Conservation (phyloP, 306 rosid genomes). For the Lupinus albus region DNA sequence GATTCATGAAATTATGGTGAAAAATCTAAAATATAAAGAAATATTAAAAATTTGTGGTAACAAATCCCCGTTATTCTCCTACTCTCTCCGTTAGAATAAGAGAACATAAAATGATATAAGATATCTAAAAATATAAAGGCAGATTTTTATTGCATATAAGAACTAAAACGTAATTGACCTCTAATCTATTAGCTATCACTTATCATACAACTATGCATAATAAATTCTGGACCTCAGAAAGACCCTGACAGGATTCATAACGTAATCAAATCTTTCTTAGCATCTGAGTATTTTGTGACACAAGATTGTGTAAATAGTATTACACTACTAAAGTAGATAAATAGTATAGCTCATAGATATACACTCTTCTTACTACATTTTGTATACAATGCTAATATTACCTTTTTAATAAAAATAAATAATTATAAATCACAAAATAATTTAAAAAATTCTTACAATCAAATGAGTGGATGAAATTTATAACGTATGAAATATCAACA, state of each 20-base stretch:
- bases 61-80: no score
- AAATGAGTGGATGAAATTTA: not conserved
- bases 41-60: no score
- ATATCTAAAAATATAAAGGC: no score
- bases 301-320: slow-evolving; percentile 14
- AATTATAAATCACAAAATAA: not conserved
- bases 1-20: no score
- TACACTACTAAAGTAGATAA: no score
- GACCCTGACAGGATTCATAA: slow-evolving; percentile 31
- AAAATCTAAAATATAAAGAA: no score
- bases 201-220: slow-evolving; percentile 11
- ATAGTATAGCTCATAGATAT: no score
- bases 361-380: not conserved
- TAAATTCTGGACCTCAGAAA: slow-evolving; percentile 32
- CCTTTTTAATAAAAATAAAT: no score
- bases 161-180: not conserved
- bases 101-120: no score
- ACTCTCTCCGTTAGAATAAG: no score
- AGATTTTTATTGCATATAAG: no score
- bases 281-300: slow-evolving; percentile 15
- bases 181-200: slow-evolving; percentile 32
- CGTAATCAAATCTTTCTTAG: slow-evolving; percentile 37
- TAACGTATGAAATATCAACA: no score
- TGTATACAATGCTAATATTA: not conserved
- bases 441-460: not conserved